A percentile compares a stretch with the other conserved stretches of the same genome.
Conservation (phyloP, 2,329 filamentous ascomycete species). For the Thelonectria rubi region DNA sequence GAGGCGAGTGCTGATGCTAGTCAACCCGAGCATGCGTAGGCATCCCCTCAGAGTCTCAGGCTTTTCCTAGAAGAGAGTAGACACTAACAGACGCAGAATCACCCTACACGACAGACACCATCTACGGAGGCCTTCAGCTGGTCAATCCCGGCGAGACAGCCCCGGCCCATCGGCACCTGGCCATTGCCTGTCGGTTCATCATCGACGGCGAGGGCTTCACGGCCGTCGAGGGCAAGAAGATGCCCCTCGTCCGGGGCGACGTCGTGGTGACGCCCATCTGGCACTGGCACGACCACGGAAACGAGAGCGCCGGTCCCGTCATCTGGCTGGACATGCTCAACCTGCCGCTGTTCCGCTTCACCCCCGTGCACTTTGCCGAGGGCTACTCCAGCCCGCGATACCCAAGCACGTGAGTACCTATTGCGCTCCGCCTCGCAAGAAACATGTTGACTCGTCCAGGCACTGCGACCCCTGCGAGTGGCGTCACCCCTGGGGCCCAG, state of each 20-base stretch:
- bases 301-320: constrained; percentile 62
- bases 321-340: constrained; percentile 68
- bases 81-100: constrained; percentile 47
- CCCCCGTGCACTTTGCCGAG: constrained; percentile 64
- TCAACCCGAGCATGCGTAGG: constrained; percentile 59
- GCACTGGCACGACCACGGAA: constrained; percentile 70
- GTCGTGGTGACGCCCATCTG: constrained; percentile 66
- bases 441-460: constrained; percentile 10
- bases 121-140: constrained; percentile 66
- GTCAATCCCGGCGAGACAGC: constrained; percentile 65
- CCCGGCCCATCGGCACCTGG: constrained; percentile 63
- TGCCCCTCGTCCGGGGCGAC: constrained; percentile 61
- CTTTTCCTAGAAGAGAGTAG: no score
- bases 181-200: constrained; percentile 66
- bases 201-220: constrained; percentile 67
- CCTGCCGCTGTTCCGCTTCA: constrained; percentile 59
- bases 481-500: constrained; percentile 55
- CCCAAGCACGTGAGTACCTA: constrained; percentile 51
- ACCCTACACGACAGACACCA: constrained; percentile 58
- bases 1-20: constrained; percentile 53
- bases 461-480: constrained; percentile 50
- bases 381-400: constrained; percentile 58
- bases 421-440: accelerated
- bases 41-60: background rate
- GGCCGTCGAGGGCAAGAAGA: constrained; percentile 62